phyloP scores from a whole-genome alignment of 495 filamentous ascomycete species.

The Physcia stellaris region DNA sequence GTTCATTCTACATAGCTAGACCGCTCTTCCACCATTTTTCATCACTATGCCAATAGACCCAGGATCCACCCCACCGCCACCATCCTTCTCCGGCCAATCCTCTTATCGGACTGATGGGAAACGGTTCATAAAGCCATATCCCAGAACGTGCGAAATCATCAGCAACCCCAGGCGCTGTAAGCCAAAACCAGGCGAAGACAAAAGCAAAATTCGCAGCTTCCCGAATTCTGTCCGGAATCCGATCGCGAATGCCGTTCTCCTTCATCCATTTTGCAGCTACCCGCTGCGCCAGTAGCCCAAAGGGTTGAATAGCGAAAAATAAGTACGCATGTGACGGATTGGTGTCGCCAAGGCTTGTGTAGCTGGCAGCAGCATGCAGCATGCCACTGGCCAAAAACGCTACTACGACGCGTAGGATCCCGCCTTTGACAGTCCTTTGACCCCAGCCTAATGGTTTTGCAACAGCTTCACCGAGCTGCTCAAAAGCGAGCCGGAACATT shows the following conservation, averaged over 20 bases:
- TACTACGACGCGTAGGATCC: conserved; percentile 23
- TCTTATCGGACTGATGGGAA: conserved; percentile 49
- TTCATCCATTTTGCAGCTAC: conserved; percentile 17
- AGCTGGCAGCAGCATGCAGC: conserved; percentile 45
- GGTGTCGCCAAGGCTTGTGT: conserved; percentile 34
- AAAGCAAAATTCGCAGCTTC: conserved; percentile 38
- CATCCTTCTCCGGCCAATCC: conserved; percentile 40
- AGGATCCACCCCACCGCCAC: conserved; percentile 41
- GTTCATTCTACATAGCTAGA: conserved; percentile 15
- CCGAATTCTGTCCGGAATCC: conserved; percentile 24
- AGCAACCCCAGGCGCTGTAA: conserved; percentile 36
- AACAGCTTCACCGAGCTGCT: conserved; percentile 12
- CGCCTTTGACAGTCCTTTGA: conserved; percentile 8
- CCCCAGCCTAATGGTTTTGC: conserved; percentile 6
- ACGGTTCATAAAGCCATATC: conserved; percentile 53
- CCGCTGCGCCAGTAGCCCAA: conserved; percentile 41
- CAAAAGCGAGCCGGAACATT: conserved; percentile 61
- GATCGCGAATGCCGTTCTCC: conserved; percentile 7
- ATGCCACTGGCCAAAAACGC: conserved; percentile 47
- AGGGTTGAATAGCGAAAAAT: conserved; percentile 44
- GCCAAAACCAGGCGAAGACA: conserved; percentile 41
- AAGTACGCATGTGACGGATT: conserved; percentile 29
- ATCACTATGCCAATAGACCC: conserved; percentile 37
- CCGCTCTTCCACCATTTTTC: conserved; percentile 54
- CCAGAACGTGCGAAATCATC: conserved; percentile 51